Evolutionary conservation across 2,329 filamentous ascomycete species (phyloP).

Genomic region (Fusarium chlamydosporum): DNA sequence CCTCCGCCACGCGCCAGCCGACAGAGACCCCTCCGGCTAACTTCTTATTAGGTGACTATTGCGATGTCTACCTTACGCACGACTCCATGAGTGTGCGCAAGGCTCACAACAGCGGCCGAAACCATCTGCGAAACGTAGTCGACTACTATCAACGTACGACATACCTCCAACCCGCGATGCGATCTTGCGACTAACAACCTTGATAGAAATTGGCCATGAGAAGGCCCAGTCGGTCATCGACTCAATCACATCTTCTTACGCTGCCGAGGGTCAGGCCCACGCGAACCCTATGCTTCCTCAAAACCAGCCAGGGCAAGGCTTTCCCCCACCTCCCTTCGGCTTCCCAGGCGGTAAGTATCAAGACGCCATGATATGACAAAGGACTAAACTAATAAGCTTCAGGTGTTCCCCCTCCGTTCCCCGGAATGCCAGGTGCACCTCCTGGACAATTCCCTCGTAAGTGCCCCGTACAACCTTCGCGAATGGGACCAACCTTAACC

Average conservation of each 20-base stretch:
- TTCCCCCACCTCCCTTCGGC: slow-evolving; percentile 69
- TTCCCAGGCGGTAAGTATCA: slow-evolving; percentile 69
- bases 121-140: slow-evolving; percentile 96
- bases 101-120: slow-evolving; percentile 95
- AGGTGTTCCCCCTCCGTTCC: slow-evolving; percentile 71
- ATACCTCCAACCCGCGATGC: background rate
- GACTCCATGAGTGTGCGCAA: slow-evolving; percentile 99
- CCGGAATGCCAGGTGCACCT: slow-evolving; percentile 62
- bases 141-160: slow-evolving; percentile 94
- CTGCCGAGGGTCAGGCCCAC: slow-evolving; percentile 89
- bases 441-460: slow-evolving; percentile 66
- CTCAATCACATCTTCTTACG: slow-evolving; percentile 95
- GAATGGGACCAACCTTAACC: slow-evolving; percentile 26
- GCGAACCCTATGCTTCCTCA: slow-evolving; percentile 86
- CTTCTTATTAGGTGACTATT: slow-evolving; percentile 82
- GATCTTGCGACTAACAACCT: slow-evolving; percentile 18
- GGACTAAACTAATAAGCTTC: slow-evolving; percentile 52
- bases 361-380: slow-evolving; percentile 44
- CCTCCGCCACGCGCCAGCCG: slow-evolving; percentile 19
- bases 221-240: slow-evolving; percentile 99
- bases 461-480: slow-evolving; percentile 48
- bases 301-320: slow-evolving; percentile 71
- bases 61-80: slow-evolving; percentile 99
- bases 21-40: slow-evolving; percentile 42
- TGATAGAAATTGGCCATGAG: slow-evolving; percentile 92